Conservation (phyloP, 2,329 filamentous ascomycete species). For the Colletotrichum phormii region DNA sequence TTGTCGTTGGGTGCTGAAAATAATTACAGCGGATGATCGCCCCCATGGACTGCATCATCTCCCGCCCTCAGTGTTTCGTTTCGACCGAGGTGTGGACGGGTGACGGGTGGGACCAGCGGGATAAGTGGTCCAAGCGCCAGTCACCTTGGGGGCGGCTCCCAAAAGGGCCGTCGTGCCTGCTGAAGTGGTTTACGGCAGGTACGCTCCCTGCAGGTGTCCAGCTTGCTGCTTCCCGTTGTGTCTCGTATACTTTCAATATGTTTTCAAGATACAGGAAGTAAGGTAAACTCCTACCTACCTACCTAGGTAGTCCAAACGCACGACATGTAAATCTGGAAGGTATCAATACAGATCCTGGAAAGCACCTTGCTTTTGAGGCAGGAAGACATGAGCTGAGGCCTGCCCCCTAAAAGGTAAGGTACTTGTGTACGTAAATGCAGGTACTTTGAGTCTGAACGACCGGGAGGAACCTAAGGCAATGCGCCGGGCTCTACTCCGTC, state of each 20-base stretch:
- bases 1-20: constrained; percentile 13
- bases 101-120: not conserved
- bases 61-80: not conserved
- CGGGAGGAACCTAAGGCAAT: too few species aligned
- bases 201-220: not conserved
- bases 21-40: constrained; percentile 13
- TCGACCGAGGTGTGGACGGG: not conserved
- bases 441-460: not conserved
- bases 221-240: not conserved
- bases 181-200: not conserved
- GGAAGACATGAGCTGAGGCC: too few species aligned
- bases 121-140: constrained; percentile 2
- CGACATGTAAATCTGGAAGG: too few species aligned
- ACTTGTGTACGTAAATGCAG: not conserved
- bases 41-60: not conserved
- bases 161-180: constrained; percentile 4
- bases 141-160: constrained; percentile 1
- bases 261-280: not conserved
- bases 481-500: not conserved
- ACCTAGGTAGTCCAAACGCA: too few species aligned
- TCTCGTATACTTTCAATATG: not conserved
- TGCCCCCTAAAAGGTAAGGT: too few species aligned
- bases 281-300: too few species aligned
- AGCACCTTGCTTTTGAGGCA: too few species aligned
- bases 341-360: too few species aligned